A percentile compares a stretch with the other conserved stretches of the same genome.
phyloP scores from a whole-genome alignment of 1,284 basidiomycete genomes.

The Ustilago shanxiensis region DNA sequence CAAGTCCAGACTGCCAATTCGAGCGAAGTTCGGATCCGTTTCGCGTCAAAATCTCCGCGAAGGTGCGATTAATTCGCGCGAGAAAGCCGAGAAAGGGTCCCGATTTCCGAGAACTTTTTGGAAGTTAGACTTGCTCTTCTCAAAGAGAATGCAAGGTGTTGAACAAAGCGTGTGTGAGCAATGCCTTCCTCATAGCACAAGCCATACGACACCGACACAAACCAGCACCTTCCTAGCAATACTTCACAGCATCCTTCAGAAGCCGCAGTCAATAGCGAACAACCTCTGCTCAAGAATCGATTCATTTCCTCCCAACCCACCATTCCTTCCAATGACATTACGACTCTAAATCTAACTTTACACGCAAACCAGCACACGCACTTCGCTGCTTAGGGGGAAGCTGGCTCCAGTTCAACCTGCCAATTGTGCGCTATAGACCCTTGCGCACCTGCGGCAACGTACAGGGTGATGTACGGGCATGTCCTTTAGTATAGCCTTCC shows the following conservation, averaged over 20 bases:
- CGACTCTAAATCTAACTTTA: constrained; percentile 4
- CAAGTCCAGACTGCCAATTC: constrained; percentile 24
- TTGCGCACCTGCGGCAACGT: constrained; percentile 8
- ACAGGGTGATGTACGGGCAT: constrained; percentile 31
- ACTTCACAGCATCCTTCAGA: background rate
- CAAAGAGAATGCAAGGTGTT: background rate
- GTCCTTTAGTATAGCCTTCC: constrained; percentile 40
- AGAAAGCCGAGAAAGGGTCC: background rate
- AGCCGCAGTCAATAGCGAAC: too few species aligned
- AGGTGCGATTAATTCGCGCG: background rate
- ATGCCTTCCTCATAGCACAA: too few species aligned
- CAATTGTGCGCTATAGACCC: background rate
- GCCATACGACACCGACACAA: too few species aligned
- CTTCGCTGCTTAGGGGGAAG: constrained; percentile 33
- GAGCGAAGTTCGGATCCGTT: constrained; percentile 20
- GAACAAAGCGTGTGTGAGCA: constrained; percentile 10
- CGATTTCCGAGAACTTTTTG: constrained; percentile 37
- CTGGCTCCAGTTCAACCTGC: constrained; percentile 22
- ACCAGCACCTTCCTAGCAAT: background rate
- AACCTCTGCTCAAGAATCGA: too few species aligned
- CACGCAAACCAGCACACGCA: constrained; percentile 14
- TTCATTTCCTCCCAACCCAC: too few species aligned
- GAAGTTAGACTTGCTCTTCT: constrained; percentile 4
- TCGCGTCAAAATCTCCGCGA: background rate
- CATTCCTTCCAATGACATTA: constrained; percentile 11